A percentile compares a stretch with the other conserved stretches of the same genome.
phyloP scores from a whole-genome alignment of 2,329 filamentous ascomycete species.

The Diaporthe caulivora region DNA sequence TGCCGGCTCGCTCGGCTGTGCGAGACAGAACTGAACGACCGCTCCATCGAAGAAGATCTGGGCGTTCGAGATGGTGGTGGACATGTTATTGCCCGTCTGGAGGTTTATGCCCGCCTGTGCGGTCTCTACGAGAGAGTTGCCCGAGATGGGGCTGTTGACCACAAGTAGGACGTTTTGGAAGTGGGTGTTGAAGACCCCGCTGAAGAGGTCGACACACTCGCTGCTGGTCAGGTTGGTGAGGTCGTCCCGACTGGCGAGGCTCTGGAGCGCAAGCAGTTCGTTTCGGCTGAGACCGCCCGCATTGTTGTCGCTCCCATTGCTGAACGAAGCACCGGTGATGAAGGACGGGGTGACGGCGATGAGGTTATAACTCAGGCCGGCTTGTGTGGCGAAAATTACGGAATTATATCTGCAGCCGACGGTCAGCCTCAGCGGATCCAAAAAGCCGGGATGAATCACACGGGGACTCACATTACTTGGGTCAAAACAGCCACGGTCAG shows the following conservation, averaged over 20 bases:
- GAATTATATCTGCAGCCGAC: constrained; percentile 60
- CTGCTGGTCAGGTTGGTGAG: constrained; percentile 49
- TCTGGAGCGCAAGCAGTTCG: constrained; percentile 53
- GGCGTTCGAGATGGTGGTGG: constrained; percentile 25
- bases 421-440: not conserved
- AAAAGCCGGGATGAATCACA: not conserved
- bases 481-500: constrained; percentile 57
- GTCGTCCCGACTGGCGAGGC: constrained; percentile 46
- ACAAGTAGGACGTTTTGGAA: constrained; percentile 53
- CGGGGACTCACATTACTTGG: constrained; percentile 61
- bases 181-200: constrained; percentile 48
- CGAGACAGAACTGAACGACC: constrained; percentile 51
- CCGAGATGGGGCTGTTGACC: constrained; percentile 46
- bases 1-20: constrained; percentile 38
- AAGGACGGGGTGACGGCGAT: constrained; percentile 53
- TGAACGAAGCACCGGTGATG: constrained; percentile 52
- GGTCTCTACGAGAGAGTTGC: constrained; percentile 51
- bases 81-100: constrained; percentile 24
- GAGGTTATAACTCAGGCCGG: constrained; percentile 49
- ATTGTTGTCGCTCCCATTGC: constrained; percentile 51
- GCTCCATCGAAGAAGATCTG: constrained; percentile 43
- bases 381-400: constrained; percentile 58
- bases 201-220: constrained; percentile 50
- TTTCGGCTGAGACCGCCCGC: constrained; percentile 49
- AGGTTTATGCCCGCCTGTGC: constrained; percentile 25